Conservation (phyloP, 345 rosid genomes). For the Populus tremula region DNA sequence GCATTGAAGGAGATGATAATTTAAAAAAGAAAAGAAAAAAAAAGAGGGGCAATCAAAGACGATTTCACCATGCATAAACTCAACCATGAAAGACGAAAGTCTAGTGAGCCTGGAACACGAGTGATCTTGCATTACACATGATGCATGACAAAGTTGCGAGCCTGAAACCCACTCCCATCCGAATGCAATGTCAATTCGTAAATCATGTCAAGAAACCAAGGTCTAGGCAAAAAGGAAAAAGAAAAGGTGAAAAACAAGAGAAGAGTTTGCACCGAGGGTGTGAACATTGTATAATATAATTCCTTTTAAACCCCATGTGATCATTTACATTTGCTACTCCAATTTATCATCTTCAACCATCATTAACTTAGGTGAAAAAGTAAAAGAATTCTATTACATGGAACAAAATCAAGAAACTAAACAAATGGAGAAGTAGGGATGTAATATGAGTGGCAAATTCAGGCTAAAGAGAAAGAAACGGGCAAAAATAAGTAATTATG, state of each 20-base stretch:
- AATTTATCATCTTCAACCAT: constrained; percentile 25
- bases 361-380: constrained; percentile 10
- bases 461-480: constrained; percentile 1
- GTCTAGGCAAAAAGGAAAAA: not conserved
- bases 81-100: not conserved
- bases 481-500: not conserved
- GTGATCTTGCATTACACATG: not conserved
- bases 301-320: too few species aligned
- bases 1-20: too few species aligned
- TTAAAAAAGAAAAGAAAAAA: too few species aligned
- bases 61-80: too few species aligned
- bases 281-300: too few species aligned
- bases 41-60: too few species aligned
- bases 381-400: constrained; percentile 10
- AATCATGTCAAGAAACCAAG: not conserved
- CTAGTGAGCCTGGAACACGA: not conserved
- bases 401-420: constrained; percentile 21
- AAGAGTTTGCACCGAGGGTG: too few species aligned
- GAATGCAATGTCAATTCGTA: too few species aligned
- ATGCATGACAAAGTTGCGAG: too few species aligned
- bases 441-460: constrained; percentile 8
- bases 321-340: constrained; percentile 26
- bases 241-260: too few species aligned
- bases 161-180: too few species aligned
- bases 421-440: constrained; percentile 25